Evolutionary conservation across 2,329 filamentous ascomycete species (phyloP), one percentile per base, ranked within the genome.

Genomic region (Coleophoma crateriformis): DNA sequence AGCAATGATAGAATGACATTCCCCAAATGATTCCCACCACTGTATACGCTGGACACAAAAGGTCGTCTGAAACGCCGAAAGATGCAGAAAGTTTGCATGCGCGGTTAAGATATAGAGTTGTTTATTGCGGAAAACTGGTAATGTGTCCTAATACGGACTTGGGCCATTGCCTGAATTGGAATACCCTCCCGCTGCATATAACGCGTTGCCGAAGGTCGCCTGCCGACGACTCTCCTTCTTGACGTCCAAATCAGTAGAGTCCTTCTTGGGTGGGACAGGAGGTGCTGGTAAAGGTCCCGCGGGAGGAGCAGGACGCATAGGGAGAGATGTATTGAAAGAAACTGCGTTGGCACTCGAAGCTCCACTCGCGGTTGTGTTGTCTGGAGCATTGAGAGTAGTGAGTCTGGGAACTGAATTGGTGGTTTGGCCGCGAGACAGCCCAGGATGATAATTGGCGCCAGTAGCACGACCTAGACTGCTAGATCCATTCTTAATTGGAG

Each of bases 251-350:
- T 63, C 58, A 14, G 46, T 20, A 73, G 77, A 52, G 57, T 77
- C 74, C 64, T 81, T 81, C 58, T 76, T 74, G 35, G 76, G 75
- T 12, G 61, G 58, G 5, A 60, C 61, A 35, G 77, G 81, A n/a
- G 77, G 81, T 19, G 84, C 76, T 45, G 81, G 81, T 33, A 84
- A 71, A 8, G 78, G 73, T 11, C 78, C 79, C 8, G 72, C 77
- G 3, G 77, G 76, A 37, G 77, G 76, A 32, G 77, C 82, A 41
- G 79, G 75, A 43, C 85, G 79, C 50, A 87, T 77, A 1, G 86
- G 84, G 45, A 90, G 70, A 34, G 76, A 78, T 19, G 58, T 60
- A 19, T 47, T 56, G 49, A 85, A 84, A 3, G 78, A 80, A 14
- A 72, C 65, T 46, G 68, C 68, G 52, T 68, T 74, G 40, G 72